phyloP scores from a whole-genome alignment of 805 yeast species.

The Phaffomyces opuntiae region DNA sequence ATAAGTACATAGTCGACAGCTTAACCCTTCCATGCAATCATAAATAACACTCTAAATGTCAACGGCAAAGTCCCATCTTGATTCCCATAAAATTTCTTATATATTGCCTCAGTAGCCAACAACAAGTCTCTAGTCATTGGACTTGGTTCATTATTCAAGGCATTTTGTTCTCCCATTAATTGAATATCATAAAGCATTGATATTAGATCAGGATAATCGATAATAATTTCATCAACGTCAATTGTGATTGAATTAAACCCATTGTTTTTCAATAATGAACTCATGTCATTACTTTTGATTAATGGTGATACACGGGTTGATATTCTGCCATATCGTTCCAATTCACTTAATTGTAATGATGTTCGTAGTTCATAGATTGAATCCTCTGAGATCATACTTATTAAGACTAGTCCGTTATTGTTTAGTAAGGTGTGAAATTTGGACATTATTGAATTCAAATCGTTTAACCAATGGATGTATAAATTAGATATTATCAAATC shows the following conservation, averaged over 20 bases:
- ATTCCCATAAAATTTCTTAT: constrained; percentile 64
- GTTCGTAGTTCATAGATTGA: constrained; percentile 79
- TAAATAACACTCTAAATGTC: constrained; percentile 68
- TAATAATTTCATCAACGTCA: constrained; percentile 77
- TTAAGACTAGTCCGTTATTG: constrained; percentile 81
- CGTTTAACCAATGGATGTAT: constrained; percentile 81
- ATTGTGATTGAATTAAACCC: constrained; percentile 76
- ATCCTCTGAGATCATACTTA: constrained; percentile 77
- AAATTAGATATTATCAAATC: constrained; percentile 72
- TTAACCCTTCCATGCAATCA: constrained; percentile 75
- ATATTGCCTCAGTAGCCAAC: constrained; percentile 72
- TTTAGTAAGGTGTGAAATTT: constrained; percentile 49
- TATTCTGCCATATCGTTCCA: constrained; percentile 72
- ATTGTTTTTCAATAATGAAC: constrained; percentile 62
- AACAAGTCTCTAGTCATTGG: constrained; percentile 53
- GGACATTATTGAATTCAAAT: constrained; percentile 42
- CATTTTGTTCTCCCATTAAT: constrained; percentile 80
- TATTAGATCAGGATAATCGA: constrained; percentile 67
- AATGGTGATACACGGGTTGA: constrained; percentile 79
- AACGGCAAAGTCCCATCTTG: constrained; percentile 58
- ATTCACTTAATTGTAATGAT: constrained; percentile 72
- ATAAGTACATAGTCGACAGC: too few relatives aligned
- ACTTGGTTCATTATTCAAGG: constrained; percentile 35
- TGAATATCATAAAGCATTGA: constrained; percentile 66
- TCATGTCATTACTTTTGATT: constrained; percentile 72